Conservation (phyloP, 1,284 basidiomycete species). For the Malassezia slooffiae region DNA sequence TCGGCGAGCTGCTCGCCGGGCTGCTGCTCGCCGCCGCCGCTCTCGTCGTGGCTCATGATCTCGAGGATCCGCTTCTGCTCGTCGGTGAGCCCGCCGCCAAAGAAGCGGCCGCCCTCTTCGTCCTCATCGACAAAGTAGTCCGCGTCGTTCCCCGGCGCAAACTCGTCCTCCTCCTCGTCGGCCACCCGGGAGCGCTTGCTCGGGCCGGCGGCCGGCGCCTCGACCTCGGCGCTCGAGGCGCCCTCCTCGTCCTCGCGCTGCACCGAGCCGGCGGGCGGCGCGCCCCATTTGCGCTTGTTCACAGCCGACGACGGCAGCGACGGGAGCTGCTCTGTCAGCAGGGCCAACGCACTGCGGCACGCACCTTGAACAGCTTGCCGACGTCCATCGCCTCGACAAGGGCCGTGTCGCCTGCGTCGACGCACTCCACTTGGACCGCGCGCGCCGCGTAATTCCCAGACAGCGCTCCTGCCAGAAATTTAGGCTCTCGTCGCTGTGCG, state of each 20-base stretch:
- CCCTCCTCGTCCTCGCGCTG: conserved; percentile 11
- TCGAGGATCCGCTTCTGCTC: conserved; percentile 39
- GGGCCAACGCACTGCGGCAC: neutral
- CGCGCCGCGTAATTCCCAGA: too few relatives aligned
- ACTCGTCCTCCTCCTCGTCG: conserved; percentile 14
- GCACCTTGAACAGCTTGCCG: conserved; percentile 40
- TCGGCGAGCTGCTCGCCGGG: conserved; percentile 48
- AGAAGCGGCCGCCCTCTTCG: conserved; percentile 40
- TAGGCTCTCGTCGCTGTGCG: too few relatives aligned
- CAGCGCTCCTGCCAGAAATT: too few relatives aligned
- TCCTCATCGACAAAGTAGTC: conserved; percentile 29
- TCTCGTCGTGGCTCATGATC: conserved; percentile 28
- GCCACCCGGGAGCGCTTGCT: conserved; percentile 22
- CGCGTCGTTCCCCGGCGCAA: conserved; percentile 1
- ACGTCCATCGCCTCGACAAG: conserved; percentile 31
- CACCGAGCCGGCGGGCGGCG: conserved; percentile 15
- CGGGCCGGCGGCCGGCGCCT: neutral
- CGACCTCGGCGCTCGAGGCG: too few relatives aligned
- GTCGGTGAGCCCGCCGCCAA: conserved; percentile 37
- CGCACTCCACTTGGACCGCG: too few relatives aligned
- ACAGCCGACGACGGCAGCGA: conserved; percentile 32
- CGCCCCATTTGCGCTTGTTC: conserved; percentile 39
- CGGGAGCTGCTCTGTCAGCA: conserved; percentile 28
- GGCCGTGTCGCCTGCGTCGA: too few relatives aligned
- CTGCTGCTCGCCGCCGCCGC: conserved; percentile 5